Evolutionary conservation across 805 yeast genomes (phyloP).

Genomic region (Pichia membranifaciens): DNA sequence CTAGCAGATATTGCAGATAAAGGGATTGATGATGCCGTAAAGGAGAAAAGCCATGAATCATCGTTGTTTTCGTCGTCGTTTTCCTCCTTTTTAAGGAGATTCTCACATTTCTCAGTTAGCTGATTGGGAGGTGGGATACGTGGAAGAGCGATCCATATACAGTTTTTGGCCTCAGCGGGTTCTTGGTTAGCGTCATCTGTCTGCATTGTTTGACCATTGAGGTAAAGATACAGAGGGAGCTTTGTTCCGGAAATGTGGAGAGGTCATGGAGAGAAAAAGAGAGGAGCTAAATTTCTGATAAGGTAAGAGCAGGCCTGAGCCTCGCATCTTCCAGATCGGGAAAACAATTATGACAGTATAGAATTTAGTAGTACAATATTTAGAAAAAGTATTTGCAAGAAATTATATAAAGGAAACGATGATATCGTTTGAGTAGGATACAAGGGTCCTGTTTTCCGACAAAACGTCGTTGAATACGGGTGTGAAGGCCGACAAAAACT

Average conservation of each 20-base stretch:
- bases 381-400: neutral
- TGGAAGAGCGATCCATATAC: constrained; percentile 3
- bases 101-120: too few relatives aligned
- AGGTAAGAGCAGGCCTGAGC: too few relatives aligned
- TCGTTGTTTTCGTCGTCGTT: neutral
- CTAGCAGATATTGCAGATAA: constrained; percentile 3
- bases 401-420: neutral
- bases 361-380: neutral
- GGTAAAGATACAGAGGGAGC: too few relatives aligned
- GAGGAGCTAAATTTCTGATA: too few relatives aligned
- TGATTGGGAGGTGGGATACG: neutral
- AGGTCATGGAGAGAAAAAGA: too few relatives aligned
- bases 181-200: too few relatives aligned
- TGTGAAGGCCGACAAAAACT: constrained; percentile 1
- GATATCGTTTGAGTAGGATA: neutral
- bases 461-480: neutral
- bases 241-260: too few relatives aligned
- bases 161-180: neutral
- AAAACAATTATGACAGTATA: too few relatives aligned
- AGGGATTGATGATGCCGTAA: neutral
- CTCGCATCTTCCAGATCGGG: too few relatives aligned
- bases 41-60: neutral
- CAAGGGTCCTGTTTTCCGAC: neutral
- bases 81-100: too few relatives aligned
- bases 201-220: too few relatives aligned